Evolutionary conservation across 2,329 filamentous ascomycete genomes (phyloP).

Genomic region (Colletotrichum sp.): DNA sequence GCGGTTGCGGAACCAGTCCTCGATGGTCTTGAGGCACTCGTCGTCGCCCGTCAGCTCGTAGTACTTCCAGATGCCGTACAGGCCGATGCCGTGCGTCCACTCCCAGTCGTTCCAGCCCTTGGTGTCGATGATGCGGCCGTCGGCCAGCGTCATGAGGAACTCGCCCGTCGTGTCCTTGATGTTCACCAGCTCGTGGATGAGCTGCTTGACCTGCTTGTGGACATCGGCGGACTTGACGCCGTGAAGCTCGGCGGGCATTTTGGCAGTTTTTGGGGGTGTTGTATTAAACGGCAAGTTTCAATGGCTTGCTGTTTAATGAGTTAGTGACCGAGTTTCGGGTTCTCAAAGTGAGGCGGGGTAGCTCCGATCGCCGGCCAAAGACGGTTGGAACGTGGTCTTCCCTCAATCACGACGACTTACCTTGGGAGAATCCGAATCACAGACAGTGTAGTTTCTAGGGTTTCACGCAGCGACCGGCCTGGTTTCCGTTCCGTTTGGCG

Average conservation of each 20-base stretch:
- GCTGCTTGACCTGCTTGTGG: conserved; percentile 63
- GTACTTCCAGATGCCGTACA: conserved; percentile 85
- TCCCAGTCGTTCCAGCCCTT: conserved; percentile 88
- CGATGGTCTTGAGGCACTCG: conserved; percentile 67
- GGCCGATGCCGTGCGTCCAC: conserved; percentile 81
- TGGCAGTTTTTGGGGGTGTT: not conserved
- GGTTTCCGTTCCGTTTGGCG: not conserved
- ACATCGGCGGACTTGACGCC: conserved; percentile 53
- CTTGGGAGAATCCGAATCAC: not conserved
- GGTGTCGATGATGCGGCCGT: conserved; percentile 80
- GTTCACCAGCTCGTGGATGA: conserved; percentile 78
- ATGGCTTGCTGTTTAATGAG: not conserved
- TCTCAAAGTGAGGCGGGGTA: not conserved
- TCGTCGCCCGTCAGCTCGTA: conserved; percentile 72
- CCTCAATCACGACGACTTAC: not conserved
- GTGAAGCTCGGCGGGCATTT: conserved; percentile 47
- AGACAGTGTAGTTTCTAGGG: not conserved
- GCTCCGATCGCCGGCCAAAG: not conserved
- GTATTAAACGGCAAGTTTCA: not conserved
- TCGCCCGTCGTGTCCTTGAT: conserved; percentile 78
- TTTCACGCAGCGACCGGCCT: not conserved
- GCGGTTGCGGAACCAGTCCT: conserved; percentile 74
- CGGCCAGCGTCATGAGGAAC: conserved; percentile 73
- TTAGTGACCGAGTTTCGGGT: not conserved
- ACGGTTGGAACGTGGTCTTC: not conserved